phyloP scores from a whole-genome alignment of 2,329 filamentous ascomycete genomes.

The Curvularia verruculosa region DNA sequence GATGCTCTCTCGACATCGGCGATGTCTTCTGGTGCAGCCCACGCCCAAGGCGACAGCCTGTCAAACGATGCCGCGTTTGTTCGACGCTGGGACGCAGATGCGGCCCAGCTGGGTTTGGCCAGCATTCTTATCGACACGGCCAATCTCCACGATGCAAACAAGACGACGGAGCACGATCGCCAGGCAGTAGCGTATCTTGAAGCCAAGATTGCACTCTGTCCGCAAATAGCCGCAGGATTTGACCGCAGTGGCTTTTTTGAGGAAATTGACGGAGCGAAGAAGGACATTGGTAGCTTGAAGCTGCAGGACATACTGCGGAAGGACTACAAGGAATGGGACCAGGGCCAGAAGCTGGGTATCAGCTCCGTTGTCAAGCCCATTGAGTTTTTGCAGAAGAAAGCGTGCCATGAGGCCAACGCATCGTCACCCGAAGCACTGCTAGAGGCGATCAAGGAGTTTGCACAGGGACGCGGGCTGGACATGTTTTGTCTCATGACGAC shows the following conservation, averaged over 20 bases:
- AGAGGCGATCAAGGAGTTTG: slow-evolving; percentile 59
- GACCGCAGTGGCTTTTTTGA: slow-evolving; percentile 63
- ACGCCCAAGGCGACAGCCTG: slow-evolving; percentile 49
- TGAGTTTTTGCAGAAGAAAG: slow-evolving; percentile 63
- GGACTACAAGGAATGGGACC: slow-evolving; percentile 82
- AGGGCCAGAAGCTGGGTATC: slow-evolving; percentile 66
- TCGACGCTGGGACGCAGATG: slow-evolving; percentile 59
- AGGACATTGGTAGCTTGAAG: slow-evolving; percentile 66
- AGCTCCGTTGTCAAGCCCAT: slow-evolving; percentile 69
- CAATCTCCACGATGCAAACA: slow-evolving; percentile 64
- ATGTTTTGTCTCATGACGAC: slow-evolving; percentile 73
- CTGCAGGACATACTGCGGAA: slow-evolving; percentile 75
- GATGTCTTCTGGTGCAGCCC: slow-evolving; percentile 51
- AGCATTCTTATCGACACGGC: slow-evolving; percentile 76
- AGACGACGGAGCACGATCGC: slow-evolving; percentile 68
- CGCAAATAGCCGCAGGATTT: slow-evolving; percentile 52
- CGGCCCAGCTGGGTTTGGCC: slow-evolving; percentile 71
- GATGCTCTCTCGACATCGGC: slow-evolving; percentile 53
- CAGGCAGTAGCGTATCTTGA: slow-evolving; percentile 66
- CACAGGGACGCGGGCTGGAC: slow-evolving; percentile 64
- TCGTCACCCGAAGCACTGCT: slow-evolving; percentile 52
- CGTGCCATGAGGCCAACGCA: slow-evolving; percentile 49
- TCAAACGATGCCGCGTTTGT: slow-evolving; percentile 41
- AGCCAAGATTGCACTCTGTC: slow-evolving; percentile 54
- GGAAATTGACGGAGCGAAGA: slow-evolving; percentile 68